Evolutionary conservation across 805 yeast genomes (phyloP).

Genomic region (Babjeviella inositovora): DNA sequence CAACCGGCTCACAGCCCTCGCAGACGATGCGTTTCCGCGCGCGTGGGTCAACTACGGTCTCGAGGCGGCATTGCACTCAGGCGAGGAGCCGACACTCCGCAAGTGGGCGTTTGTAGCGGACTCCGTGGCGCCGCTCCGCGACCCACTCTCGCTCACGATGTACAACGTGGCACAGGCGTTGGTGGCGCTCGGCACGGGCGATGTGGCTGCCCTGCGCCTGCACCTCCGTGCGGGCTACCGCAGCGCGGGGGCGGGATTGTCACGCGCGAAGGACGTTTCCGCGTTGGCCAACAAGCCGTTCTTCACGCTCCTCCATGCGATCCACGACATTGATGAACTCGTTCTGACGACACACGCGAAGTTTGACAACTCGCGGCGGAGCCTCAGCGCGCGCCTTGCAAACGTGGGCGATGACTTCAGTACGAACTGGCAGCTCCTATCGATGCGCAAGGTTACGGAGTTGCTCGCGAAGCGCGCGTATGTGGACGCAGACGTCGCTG

Average conservation of each 20-base stretch:
- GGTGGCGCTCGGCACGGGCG: conserved; percentile 17
- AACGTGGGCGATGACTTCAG: conserved; percentile 36
- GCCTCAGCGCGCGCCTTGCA: conserved; percentile 7
- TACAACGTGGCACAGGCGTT: conserved; percentile 55
- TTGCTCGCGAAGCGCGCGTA: conserved; percentile 7
- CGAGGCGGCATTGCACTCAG: conserved; percentile 58
- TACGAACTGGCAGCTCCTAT: conserved; percentile 39
- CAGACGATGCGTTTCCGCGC: conserved; percentile 5
- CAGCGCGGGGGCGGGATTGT: conserved; percentile 45
- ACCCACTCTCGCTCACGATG: conserved; percentile 36
- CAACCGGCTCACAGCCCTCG: too few relatives aligned
- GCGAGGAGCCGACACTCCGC: conserved; percentile 28
- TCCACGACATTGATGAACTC: conserved; percentile 37
- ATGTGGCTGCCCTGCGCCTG: conserved; percentile 13
- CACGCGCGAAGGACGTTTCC: conserved; percentile 29
- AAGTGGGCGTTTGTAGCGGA: conserved; percentile 48
- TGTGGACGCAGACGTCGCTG: conserved; percentile 17
- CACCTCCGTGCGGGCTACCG: conserved; percentile 34
- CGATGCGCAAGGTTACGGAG: conserved; percentile 38
- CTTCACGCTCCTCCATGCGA: conserved; percentile 39
- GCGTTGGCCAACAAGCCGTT: conserved; percentile 28
- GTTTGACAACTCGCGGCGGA: too few relatives aligned
- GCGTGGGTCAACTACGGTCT: conserved; percentile 53
- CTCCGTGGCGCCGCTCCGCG: conserved; percentile 15
- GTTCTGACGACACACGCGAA: conserved; percentile 1